Conservation (phyloP, 768 basidiomycete species). For the Trametes meyenii region DNA sequence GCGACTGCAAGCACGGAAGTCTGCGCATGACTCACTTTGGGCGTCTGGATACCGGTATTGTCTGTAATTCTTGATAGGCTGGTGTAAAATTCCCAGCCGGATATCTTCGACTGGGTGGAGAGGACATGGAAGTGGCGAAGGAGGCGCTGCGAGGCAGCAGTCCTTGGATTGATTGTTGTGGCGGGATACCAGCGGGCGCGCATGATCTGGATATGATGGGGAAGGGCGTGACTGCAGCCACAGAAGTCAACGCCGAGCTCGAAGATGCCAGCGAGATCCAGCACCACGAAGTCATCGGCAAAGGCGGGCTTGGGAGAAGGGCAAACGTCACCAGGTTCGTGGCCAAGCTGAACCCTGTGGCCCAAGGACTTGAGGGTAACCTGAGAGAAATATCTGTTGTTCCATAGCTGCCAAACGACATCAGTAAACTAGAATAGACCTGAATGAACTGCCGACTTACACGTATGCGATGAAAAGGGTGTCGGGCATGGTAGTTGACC, state of each 20-base stretch:
- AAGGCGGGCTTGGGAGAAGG: not conserved
- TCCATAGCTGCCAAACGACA: not conserved
- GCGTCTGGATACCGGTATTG: not conserved
- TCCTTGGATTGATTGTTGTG: not conserved
- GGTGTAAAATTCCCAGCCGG: not conserved
- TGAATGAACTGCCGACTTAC: slow-evolving; percentile 16
- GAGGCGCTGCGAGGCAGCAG: not conserved
- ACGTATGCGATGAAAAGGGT: slow-evolving; percentile 27
- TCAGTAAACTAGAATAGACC: not conserved
- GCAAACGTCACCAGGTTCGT: slow-evolving; percentile 23
- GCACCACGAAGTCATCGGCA: slow-evolving; percentile 21
- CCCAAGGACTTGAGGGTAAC: slow-evolving; percentile 24
- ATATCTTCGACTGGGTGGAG: not conserved
- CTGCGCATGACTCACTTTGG: not conserved
- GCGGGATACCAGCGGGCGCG: not conserved
- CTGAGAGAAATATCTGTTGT: too few relatives aligned
- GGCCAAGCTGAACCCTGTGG: slow-evolving; percentile 32
- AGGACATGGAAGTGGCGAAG: not conserved
- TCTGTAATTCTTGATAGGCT: not conserved
- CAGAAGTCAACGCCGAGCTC: slow-evolving; percentile 30
- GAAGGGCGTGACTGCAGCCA: slow-evolving; percentile 20
- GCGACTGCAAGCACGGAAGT: not conserved
- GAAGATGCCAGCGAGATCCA: slow-evolving; percentile 34
- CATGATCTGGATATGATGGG: not conserved
- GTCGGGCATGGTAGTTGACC: not conserved